phyloP scores from a whole-genome alignment of 495 filamentous ascomycete species.

The Neurospora discreta region DNA sequence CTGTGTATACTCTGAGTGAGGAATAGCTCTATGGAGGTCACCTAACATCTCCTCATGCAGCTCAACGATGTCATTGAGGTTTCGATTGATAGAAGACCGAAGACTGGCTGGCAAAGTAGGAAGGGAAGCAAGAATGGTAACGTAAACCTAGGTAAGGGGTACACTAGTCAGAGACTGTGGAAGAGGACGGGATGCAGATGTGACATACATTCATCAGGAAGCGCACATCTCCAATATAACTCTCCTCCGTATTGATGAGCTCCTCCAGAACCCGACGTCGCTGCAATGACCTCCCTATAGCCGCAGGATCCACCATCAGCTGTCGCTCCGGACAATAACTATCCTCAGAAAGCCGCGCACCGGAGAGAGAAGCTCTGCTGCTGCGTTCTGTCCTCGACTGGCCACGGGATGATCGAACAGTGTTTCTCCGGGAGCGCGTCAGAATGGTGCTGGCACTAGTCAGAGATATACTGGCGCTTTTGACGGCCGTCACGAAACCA shows the following conservation, averaged over 20 bases:
- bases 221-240: slow-evolving; percentile 78
- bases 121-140: slow-evolving; percentile 51
- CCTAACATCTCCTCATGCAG: slow-evolving; percentile 60
- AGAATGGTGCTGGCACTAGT: slow-evolving; percentile 52
- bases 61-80: slow-evolving; percentile 57
- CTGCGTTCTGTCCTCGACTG: slow-evolving; percentile 50
- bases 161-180: slow-evolving; percentile 3
- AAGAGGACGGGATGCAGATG: not conserved
- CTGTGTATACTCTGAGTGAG: slow-evolving; percentile 50
- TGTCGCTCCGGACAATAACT: slow-evolving; percentile 45
- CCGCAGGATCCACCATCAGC: slow-evolving; percentile 54
- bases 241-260: slow-evolving; percentile 72
- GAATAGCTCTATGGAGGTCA: slow-evolving; percentile 51
- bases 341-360: slow-evolving; percentile 53
- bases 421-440: slow-evolving; percentile 44
- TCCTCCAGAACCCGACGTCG: slow-evolving; percentile 73
- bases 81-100: slow-evolving; percentile 51
- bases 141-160: slow-evolving; percentile 47
- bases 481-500: slow-evolving; percentile 61
- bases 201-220: slow-evolving; percentile 67
- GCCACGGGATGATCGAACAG: slow-evolving; percentile 39
- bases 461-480: slow-evolving; percentile 63
- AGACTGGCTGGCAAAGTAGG: slow-evolving; percentile 44
- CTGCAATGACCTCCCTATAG: slow-evolving; percentile 56
- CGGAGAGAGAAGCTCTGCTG: slow-evolving; percentile 49